Conservation (phyloP, 345 rosid species). For the Carallia pectinifolia region DNA sequence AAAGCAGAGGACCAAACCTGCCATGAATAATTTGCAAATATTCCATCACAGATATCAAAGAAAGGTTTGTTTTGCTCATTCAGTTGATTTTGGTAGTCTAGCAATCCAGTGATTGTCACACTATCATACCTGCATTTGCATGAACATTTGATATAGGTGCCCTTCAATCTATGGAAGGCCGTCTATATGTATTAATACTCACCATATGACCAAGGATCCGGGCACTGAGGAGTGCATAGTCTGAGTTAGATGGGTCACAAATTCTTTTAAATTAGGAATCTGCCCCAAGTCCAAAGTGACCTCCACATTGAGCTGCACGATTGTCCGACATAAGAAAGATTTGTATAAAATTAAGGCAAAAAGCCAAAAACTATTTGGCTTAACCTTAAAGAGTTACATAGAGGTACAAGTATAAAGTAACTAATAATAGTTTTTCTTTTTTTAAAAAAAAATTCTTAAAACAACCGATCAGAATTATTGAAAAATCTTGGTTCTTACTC, state of each 20-base stretch:
- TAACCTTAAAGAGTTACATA: no score
- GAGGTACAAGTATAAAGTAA: no score
- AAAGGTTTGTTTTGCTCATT: constrained; percentile 67
- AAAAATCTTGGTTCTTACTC: no score
- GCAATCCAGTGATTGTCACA: constrained; percentile 56
- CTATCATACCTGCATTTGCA: constrained; percentile 66
- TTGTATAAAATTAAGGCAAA: no score
- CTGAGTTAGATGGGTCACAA: constrained; percentile 67
- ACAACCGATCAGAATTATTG: no score
- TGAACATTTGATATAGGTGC: no score
- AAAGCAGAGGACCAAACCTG: constrained; percentile 38
- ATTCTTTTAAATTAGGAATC: constrained; percentile 60
- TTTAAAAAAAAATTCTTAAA: no score
- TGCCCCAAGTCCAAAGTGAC: constrained; percentile 42
- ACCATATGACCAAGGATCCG: constrained; percentile 84
- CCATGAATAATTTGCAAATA: constrained; percentile 76
- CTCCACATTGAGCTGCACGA: constrained; percentile 73
- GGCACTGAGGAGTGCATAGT: constrained; percentile 63
- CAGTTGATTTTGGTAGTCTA: constrained; percentile 61
- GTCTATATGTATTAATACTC: constrained; percentile 7
- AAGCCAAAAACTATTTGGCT: no score
- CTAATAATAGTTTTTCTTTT: no score
- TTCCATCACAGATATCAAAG: constrained; percentile 84
- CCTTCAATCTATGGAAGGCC: no score
- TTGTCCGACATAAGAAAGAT: neutral